Conservation (phyloP, 176 grass and related monocot genomes). For the Triticum aestivum region DNA sequence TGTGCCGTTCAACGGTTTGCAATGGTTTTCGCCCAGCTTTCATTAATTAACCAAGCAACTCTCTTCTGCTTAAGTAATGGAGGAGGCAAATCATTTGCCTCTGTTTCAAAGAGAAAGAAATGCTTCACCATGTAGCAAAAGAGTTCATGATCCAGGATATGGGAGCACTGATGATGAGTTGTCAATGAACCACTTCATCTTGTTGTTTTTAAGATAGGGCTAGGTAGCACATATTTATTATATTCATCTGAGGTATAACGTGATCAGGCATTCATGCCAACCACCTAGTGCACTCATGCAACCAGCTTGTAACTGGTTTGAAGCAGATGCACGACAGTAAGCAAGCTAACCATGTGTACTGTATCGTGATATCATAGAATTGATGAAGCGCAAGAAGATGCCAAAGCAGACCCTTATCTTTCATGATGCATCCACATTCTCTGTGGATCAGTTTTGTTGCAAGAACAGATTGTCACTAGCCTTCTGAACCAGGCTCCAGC, state of each 20-base stretch:
- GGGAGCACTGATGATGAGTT: neutral
- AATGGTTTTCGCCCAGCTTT: too few species aligned
- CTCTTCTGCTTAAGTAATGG: too few species aligned
- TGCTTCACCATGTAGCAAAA: neutral
- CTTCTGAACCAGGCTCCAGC: neutral
- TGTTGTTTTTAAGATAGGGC: neutral
- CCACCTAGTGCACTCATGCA: neutral
- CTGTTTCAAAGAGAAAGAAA: neutral
- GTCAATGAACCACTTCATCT: neutral
- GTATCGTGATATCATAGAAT: neutral
- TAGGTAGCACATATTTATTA: neutral
- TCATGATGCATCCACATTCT: neutral
- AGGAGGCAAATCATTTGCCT: too few species aligned
- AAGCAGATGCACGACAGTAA: neutral
- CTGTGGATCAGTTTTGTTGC: neutral
- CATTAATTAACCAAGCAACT: neutral
- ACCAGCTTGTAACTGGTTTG: neutral
- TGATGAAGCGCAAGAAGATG: neutral
- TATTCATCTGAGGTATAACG: neutral
- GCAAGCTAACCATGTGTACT: neutral
- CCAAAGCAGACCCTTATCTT: neutral
- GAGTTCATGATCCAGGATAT: neutral
- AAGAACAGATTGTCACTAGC: neutral
- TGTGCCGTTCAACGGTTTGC: too few species aligned
- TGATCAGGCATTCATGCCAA: neutral